Base-by-base conservation (phyloP, 2,329 filamentous ascomycete species). In the Scopulariopsis brevicaulis region DNA sequence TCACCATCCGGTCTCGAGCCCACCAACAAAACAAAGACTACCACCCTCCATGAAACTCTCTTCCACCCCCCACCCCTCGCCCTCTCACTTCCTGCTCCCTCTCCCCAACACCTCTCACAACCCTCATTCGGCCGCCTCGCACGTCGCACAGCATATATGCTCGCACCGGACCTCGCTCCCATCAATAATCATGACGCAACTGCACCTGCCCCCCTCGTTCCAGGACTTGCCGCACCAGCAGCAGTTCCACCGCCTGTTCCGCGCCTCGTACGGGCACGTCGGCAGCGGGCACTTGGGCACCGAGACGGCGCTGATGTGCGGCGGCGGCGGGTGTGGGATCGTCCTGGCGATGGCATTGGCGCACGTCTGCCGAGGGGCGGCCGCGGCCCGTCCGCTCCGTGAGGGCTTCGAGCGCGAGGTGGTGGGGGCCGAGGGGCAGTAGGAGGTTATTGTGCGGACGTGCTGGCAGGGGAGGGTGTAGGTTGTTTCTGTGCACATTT, bases 141-240 rank as follows among this genome's bases (percentile, higher is more conserved):
- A 80, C 50, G 71, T 74, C 58, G 71, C 67, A 68, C 78, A 81
- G 68, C 78, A 81, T 46, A 81, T 77, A 62, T 81, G 78, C 65
- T 79, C 77, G 63, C 78, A 81, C 58, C 71, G 73, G 59, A 77
- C 76, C 61, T 73, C 67, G 58, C 71, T 74, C 20, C 77, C 74
- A 50, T 79, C 75, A 54, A 76, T 72, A 58, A 80, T 74, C 78
- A 80, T 80, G 65, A 78, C 68, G 65, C 76, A 78, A 62, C 73
- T 73, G 67, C 78, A 81, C 28, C 77, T 72, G 4, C 77, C 78
- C 28, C 69, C 67, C 52, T 71, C 70, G 63, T 81, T 81, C 71
- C 74, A 74, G n/a, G 70, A 69, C 63, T 80, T 79, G 32, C 78
- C 78, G 59, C 78, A 81, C 77, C 77, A 80, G 66, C 78, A 81